Evolutionary conservation across 306 rosid genomes (phyloP), one percentile per base, ranked within the genome.

Genomic region (Elaeagnus macrophylla): DNA sequence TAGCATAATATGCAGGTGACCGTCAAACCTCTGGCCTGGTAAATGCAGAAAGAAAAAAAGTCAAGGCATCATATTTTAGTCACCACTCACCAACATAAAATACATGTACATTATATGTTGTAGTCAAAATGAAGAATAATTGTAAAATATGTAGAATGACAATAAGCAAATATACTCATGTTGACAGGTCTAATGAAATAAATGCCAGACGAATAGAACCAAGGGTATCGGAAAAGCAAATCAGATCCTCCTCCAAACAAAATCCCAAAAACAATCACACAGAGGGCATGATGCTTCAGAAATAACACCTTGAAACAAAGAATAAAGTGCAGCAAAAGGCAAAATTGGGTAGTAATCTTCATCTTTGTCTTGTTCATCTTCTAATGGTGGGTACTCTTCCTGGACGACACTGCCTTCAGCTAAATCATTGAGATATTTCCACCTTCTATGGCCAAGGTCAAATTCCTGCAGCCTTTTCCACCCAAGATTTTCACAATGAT

Each of bases 1-100:
- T 90, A 86, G 76, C 91, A 78, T 53, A 90, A 69, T 68, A 90
- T 58, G 91, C 94, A 90, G 39, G 94, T 86, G 51, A 86, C 94
- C 81, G 83, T 83, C 78, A 90, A 65, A 54, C 91, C 94, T 78
- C 78, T 90, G 58, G 94, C 94, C 97, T 86, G 78, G 67, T 55
- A 61, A 13, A 61, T 19, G 39, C 32, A 72, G 63, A 72, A 9
- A 54, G 39, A 57, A 72, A 67, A 45, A 9, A 13, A 12, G 8
- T 14, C 15, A 12, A 25, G 32, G 32, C 4, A 25, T 25, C 32
- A 3, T 25, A 25, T 25, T 25, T 25, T 25, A 25, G 32, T 3
- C 32, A 25, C 4, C 32, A 25, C 4, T 3, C 32, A 25, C 4
- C 32, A 1, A 25, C 32, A 25, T 25, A 25, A 25, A 25, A 25